A percentile compares a stretch with the other conserved stretches of the same genome.
Conservation (phyloP, 75 land plant species). For the Cupressus sempervirens region DNA sequence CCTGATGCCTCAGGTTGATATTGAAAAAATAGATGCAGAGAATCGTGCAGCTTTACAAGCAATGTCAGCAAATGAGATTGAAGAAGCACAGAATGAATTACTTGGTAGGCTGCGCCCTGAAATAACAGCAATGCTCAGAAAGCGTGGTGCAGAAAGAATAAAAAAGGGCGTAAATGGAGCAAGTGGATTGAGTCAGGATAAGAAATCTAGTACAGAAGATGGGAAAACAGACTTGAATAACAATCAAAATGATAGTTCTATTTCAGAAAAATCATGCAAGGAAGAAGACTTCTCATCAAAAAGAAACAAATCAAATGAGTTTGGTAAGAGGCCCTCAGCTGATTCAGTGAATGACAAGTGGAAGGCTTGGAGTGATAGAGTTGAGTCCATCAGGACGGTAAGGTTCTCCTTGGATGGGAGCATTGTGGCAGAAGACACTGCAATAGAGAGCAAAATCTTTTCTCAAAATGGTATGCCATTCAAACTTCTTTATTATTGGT, state of each 20-base stretch:
- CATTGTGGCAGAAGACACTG: constrained; percentile 23
- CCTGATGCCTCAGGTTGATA: background rate
- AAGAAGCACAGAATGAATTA: constrained; percentile 75
- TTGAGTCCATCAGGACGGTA: constrained; percentile 73
- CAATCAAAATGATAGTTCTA: background rate
- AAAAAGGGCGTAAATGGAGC: constrained; percentile 16
- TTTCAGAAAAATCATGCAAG: background rate
- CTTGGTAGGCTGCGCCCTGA: constrained; percentile 61
- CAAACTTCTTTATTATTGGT: too few species aligned
- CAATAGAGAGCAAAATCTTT: constrained; percentile 14
- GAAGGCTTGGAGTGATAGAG: constrained; percentile 77
- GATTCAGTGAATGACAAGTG: constrained; percentile 18
- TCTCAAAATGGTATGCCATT: constrained; percentile 13
- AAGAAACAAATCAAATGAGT: background rate
- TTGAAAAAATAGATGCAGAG: constrained; percentile 58
- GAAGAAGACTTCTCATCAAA: background rate
- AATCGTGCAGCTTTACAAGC: constrained; percentile 43
- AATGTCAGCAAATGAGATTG: constrained; percentile 82
- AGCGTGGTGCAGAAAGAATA: constrained; percentile 48
- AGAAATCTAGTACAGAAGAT: background rate
- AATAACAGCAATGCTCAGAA: constrained; percentile 60
- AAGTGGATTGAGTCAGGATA: background rate
- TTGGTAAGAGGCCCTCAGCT: background rate
- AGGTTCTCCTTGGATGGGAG: constrained; percentile 83
- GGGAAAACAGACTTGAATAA: constrained; percentile 1